Base-by-base conservation (phyloP, 2,329 filamentous ascomycete species). In the Botrytis galanthina region DNA sequence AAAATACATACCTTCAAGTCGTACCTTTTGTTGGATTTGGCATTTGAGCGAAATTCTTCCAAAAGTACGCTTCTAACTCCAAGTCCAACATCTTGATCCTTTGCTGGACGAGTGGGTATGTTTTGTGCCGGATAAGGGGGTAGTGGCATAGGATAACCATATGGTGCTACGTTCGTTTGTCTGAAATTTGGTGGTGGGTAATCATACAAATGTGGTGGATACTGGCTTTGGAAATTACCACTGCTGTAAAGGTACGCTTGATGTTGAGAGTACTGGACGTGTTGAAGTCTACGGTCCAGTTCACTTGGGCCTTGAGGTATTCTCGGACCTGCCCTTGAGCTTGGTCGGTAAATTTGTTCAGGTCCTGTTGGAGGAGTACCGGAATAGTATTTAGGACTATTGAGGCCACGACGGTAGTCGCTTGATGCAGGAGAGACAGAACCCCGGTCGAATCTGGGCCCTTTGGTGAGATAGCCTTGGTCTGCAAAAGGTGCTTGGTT, bases 21-120 rank as follows among this genome's bases (percentile, higher is more conserved):
- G 79, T 90, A 97, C 81, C 88, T 90, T 72, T 85, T 87, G 81
- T 87, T 94, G 0, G 88, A 89, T 81, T 94, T 97, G 77, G 87
- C 88, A 79, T 90, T 92, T 18, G 87, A 86, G 60, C 92, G 90
- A 82, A 97, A 98, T 44, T 97, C 93, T 75, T 95, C 91, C 2
- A 98, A 85, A 14, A 95, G 83, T 22, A 86, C 83, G 81, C 94
- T 97, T 78, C 93, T 88, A 22, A 92, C 83, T 71, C 88, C 88
- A 74, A 89, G 75, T 18, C 79, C 81, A 26, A 79, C 75, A 78
- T 82, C 81, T 51, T 81, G 78, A 57, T 81, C 80, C 71, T 80
- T 80, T 22, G 78, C 75, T 59, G 80, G 80, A 5, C 78, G 77
- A 39, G 79, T 79, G 20, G 80, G 79, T 57, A 80, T 77, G 12